Conservation (phyloP, 306 rosid genomes). For the Cucurbita pepo region DNA sequence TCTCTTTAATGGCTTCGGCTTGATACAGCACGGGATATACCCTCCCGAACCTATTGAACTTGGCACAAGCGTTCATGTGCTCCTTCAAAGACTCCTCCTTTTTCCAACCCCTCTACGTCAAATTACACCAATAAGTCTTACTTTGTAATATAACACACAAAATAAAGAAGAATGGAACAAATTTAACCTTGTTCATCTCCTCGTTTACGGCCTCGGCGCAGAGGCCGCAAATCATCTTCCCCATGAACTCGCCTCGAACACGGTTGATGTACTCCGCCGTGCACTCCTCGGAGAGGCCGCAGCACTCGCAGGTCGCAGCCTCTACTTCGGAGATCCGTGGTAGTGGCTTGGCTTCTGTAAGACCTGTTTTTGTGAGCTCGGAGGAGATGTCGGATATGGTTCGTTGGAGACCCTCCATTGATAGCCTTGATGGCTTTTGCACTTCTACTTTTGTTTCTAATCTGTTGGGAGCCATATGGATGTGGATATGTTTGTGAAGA, state of each 20-base stretch:
- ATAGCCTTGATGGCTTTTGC: conserved; percentile 4
- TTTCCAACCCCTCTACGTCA: conserved; percentile 14
- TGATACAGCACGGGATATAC: conserved; percentile 31
- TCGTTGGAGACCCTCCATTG: conserved; percentile 28
- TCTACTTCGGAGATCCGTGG: conserved; percentile 16
- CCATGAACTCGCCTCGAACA: conserved; percentile 21
- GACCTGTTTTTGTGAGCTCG: conserved; percentile 11
- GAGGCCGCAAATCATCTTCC: conserved; percentile 41
- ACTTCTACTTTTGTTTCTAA: not conserved
- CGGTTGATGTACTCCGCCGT: conserved; percentile 24
- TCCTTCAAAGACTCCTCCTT: conserved; percentile 30
- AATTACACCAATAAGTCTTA: not conserved
- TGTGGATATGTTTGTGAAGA: not conserved
- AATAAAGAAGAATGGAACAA: not conserved
- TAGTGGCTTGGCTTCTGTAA: not conserved
- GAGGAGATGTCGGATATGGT: conserved; percentile 26
- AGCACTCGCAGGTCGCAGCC: conserved; percentile 47
- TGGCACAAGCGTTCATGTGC: conserved; percentile 34
- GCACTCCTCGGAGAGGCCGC: conserved; percentile 52
- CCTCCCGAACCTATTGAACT: conserved; percentile 40
- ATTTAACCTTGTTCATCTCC: conserved; percentile 22
- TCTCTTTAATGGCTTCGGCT: conserved; percentile 36
- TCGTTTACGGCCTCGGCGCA: conserved; percentile 42
- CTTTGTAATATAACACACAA: not conserved
- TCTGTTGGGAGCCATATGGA: not conserved